A percentile compares a stretch with the other conserved stretches of the same genome.
These are phyloP conservation scores for Rhizopus sp. DNA, from an alignment of 371 early-diverging fungal genomes.

Conservation along the genomic window DNA sequence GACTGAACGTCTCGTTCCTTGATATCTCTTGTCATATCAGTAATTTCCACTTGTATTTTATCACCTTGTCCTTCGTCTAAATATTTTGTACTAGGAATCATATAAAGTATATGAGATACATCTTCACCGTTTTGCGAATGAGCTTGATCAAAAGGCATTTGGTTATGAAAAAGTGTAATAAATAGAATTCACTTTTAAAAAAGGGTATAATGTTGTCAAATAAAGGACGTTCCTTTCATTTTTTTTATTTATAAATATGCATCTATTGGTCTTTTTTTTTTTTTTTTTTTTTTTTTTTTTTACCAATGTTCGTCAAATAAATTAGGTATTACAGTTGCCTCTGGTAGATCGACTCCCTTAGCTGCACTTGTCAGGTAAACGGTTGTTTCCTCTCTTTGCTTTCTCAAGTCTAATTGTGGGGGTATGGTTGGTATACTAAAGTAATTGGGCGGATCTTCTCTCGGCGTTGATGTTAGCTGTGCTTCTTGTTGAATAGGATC, in stretches of 20 bases:
- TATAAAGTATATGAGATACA: neutral
- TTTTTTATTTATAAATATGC: too few relatives aligned
- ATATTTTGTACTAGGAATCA: slow-evolving; percentile 11
- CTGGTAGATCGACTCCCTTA: slow-evolving; percentile 29
- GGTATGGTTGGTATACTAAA: slow-evolving; percentile 40
- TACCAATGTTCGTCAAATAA: slow-evolving; percentile 43
- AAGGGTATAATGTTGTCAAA: neutral
- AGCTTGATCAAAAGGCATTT: too few relatives aligned
- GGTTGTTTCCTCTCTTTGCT: slow-evolving; percentile 40
- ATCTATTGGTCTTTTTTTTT: neutral
- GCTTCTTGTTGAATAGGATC: slow-evolving; percentile 21
- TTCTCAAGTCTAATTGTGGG: slow-evolving; percentile 32
- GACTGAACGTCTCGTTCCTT: neutral
- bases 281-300: neutral
- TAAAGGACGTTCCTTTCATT: too few relatives aligned
- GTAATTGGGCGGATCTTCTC: slow-evolving; percentile 51
- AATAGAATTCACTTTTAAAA: too few relatives aligned
- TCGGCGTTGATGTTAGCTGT: slow-evolving; percentile 30
- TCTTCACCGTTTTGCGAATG: too few relatives aligned
- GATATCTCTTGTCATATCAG: neutral
- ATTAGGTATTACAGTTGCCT: slow-evolving; percentile 34
- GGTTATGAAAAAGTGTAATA: too few relatives aligned
- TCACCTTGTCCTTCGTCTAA: slow-evolving; percentile 6
- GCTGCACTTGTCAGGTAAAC: slow-evolving; percentile 40
- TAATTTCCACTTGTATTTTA: neutral